Conservation (phyloP, 495 filamentous ascomycete species). For the Penicillium ucsense region DNA sequence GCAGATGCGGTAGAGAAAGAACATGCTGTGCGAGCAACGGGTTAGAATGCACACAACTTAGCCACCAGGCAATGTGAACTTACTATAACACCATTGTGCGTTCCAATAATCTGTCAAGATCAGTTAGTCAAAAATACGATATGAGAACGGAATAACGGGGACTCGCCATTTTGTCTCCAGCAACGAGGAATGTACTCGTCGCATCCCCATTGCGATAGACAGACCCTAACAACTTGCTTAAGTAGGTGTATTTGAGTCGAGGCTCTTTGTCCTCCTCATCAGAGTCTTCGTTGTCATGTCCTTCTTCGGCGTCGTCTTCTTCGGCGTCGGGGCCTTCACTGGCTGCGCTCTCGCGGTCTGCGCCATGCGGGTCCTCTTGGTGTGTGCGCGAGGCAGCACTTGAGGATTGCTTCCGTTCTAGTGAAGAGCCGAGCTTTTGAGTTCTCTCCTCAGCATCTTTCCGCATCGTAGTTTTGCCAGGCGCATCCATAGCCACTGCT, state of each 20-base stretch:
- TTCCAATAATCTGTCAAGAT: constrained; percentile 66
- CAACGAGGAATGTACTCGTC: constrained; percentile 79
- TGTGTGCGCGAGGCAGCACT: constrained; percentile 12
- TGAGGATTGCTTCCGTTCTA: constrained; percentile 14
- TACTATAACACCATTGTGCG: constrained; percentile 95
- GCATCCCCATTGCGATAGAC: constrained; percentile 93
- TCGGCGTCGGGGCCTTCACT: constrained; percentile 16
- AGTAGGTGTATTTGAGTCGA: constrained; percentile 77
- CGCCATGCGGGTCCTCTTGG: constrained; percentile 6
- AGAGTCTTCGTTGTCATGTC: constrained; percentile 40
- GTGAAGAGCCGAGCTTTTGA: constrained; percentile 11
- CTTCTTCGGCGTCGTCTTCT: constrained; percentile 36
- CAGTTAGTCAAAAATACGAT: constrained; percentile 5
- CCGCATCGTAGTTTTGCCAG: constrained; percentile 28
- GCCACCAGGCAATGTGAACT: constrained; percentile 25
- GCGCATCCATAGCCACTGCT: constrained; percentile 36
- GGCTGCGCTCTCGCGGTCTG: constrained; percentile 16
- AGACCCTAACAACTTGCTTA: constrained; percentile 67
- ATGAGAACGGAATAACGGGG: background rate
- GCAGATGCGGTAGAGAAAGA: constrained; percentile 68
- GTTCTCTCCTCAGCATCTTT: constrained; percentile 13
- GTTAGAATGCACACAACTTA: constrained; percentile 9
- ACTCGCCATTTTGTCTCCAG: constrained; percentile 90
- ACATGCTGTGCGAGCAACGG: constrained; percentile 55
- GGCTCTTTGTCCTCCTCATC: constrained; percentile 95